phyloP scores from a whole-genome alignment of 345 rosid species.

The Dovyalis caffra region DNA sequence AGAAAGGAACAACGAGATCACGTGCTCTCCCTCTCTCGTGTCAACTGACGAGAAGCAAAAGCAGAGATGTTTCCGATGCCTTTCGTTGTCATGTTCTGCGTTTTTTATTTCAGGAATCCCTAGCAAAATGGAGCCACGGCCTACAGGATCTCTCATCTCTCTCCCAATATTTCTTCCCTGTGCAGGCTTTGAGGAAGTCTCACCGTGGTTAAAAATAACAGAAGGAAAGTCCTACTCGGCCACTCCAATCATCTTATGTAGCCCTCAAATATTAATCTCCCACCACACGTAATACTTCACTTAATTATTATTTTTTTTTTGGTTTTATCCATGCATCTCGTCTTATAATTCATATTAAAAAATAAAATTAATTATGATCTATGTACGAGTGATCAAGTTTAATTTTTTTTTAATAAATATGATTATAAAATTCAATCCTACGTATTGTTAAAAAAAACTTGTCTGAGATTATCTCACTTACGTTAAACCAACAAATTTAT shows the following conservation, averaged over 20 bases:
- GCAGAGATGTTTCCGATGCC: background rate
- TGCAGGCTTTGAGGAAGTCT: background rate
- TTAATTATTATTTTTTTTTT: background rate
- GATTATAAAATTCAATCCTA: too few relatives aligned
- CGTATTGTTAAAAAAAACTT: too few relatives aligned
- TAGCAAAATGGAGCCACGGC: background rate
- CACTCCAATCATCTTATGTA: constrained; percentile 3
- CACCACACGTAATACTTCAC: background rate
- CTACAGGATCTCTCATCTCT: background rate
- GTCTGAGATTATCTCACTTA: too few relatives aligned
- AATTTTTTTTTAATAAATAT: too few relatives aligned
- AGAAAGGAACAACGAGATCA: constrained; percentile 9
- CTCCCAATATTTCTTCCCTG: background rate
- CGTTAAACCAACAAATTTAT: too few relatives aligned
- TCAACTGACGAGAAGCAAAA: background rate
- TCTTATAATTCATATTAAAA: too few relatives aligned
- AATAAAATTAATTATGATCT: too few relatives aligned
- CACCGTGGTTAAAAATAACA: too few relatives aligned
- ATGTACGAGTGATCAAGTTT: too few relatives aligned
- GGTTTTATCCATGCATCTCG: too few relatives aligned
- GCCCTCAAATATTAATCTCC: background rate
- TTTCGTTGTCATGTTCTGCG: constrained; percentile 1
- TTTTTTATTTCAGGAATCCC: background rate
- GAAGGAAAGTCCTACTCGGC: too few relatives aligned
- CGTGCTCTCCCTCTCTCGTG: background rate